These are phyloP conservation scores for Onygena corvina DNA, from an alignment of 2,329 filamentous ascomycete genomes.

Conservation along the genomic window DNA sequence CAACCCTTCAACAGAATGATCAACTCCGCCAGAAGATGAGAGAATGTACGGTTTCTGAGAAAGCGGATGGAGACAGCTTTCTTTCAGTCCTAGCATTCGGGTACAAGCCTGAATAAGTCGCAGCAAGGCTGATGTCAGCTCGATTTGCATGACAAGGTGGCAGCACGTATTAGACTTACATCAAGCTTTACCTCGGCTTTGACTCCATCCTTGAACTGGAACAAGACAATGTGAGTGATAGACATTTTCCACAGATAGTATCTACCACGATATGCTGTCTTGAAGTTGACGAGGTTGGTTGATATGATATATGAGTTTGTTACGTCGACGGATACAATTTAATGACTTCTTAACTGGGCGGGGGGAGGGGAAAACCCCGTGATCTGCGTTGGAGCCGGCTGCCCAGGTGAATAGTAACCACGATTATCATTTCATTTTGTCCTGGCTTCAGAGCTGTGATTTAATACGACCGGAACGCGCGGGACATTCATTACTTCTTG, in stretches of 20 bases:
- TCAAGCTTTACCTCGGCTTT: constrained; percentile 42
- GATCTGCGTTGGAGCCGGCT: no score
- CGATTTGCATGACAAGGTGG: constrained; percentile 1
- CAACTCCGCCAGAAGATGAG: constrained; percentile 45
- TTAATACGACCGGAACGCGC: no score
- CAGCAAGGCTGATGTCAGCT: constrained; percentile 4
- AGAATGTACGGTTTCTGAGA: constrained; percentile 50
- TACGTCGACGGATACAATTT: no score
- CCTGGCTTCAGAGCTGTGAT: no score
- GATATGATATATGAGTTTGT: no score
- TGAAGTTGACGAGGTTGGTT: no score
- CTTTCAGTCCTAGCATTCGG: constrained; percentile 45
- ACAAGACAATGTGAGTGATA: constrained; percentile 56
- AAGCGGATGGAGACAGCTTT: constrained; percentile 48
- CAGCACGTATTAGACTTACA: constrained; percentile 29
- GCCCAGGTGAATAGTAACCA: no score
- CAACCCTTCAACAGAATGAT: constrained; percentile 50
- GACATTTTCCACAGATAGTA: constrained; percentile 39
- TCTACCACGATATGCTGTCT: no score
- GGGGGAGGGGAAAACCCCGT: no score
- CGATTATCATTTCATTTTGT: no score
- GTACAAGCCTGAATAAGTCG: constrained; percentile 40
- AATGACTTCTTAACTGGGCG: no score
- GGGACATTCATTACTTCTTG: no score
- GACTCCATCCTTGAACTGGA: constrained; percentile 49